These are phyloP conservation scores for Cladophialophora carrionii DNA, from an alignment of 2,329 filamentous ascomycete genomes.

Conservation along the genomic window DNA sequence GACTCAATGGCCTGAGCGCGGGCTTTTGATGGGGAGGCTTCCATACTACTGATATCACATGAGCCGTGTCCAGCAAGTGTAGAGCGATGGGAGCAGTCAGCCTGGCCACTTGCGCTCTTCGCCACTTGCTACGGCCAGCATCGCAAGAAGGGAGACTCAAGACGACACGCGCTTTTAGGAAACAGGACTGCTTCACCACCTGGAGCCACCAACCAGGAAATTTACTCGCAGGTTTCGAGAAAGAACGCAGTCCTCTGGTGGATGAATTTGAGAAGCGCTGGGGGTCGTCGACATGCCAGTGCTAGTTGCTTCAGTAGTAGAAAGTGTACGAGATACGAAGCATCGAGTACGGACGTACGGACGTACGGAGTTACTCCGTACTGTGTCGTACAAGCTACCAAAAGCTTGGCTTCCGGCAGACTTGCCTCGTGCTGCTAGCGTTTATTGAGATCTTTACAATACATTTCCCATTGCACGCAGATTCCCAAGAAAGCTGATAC, in stretches of 20 bases:
- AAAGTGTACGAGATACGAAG: no score
- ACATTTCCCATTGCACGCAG: no score
- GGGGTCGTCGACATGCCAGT: background rate
- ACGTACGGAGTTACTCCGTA: no score
- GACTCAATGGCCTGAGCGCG: slow-evolving; percentile 78
- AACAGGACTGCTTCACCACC: background rate
- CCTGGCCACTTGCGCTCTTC: background rate
- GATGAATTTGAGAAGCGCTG: background rate
- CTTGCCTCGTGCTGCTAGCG: no score
- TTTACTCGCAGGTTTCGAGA: background rate
- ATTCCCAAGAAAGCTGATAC: no score
- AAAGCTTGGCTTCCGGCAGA: no score
- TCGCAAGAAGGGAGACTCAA: background rate
- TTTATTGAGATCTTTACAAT: no score
- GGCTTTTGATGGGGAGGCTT: slow-evolving; percentile 65
- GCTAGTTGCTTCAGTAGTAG: no score
- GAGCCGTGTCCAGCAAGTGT: background rate
- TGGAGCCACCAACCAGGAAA: background rate
- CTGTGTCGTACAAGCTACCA: no score
- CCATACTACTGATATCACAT: slow-evolving; percentile 40
- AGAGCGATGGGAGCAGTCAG: background rate
- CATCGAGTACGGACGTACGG: no score
- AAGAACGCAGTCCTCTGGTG: background rate
- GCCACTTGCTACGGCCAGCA: background rate
- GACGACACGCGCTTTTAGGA: background rate